These are phyloP conservation scores for Lyophyllum semitale DNA, from an alignment of 768 basidiomycete species.

Conservation along the genomic window DNA sequence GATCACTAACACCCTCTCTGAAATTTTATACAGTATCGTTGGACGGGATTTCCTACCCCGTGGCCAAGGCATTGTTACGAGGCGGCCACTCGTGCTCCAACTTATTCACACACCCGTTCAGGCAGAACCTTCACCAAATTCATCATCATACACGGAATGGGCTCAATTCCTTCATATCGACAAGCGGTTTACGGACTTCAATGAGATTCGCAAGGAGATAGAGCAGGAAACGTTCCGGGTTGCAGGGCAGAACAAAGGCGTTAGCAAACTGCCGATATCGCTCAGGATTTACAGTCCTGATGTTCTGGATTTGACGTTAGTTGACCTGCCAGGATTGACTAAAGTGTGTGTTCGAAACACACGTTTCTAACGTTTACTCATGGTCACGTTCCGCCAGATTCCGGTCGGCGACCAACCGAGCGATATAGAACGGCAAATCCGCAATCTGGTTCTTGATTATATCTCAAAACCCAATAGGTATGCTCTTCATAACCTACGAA, in stretches of 20 bases:
- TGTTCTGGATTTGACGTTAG: constrained; percentile 93
- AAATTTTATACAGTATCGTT: constrained; percentile 66
- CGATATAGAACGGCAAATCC: constrained; percentile 96
- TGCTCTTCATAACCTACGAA: constrained; percentile 16
- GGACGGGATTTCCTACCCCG: constrained; percentile 90
- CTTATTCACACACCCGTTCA: constrained; percentile 88
- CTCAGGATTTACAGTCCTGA: constrained; percentile 94
- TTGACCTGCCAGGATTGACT: constrained; percentile 95
- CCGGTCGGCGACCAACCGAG: constrained; percentile 97
- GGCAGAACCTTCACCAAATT: constrained; percentile 42
- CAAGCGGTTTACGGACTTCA: constrained; percentile 95
- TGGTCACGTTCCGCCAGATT: constrained; percentile 49
- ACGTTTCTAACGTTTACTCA: not conserved
- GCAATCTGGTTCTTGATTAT: constrained; percentile 91
- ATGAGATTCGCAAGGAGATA: constrained; percentile 93
- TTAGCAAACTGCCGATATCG: constrained; percentile 94
- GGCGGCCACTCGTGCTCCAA: constrained; percentile 93
- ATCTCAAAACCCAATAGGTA: constrained; percentile 97
- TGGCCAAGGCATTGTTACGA: constrained; percentile 93
- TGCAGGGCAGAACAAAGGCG: constrained; percentile 98
- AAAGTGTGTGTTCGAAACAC: constrained; percentile 57
- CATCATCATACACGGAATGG: constrained; percentile 76
- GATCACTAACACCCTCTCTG: not conserved
- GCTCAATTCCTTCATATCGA: constrained; percentile 97
- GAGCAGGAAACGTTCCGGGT: constrained; percentile 97